Conservation (phyloP, 2,329 filamentous ascomycete species). For the Sporothrix curviconia region DNA sequence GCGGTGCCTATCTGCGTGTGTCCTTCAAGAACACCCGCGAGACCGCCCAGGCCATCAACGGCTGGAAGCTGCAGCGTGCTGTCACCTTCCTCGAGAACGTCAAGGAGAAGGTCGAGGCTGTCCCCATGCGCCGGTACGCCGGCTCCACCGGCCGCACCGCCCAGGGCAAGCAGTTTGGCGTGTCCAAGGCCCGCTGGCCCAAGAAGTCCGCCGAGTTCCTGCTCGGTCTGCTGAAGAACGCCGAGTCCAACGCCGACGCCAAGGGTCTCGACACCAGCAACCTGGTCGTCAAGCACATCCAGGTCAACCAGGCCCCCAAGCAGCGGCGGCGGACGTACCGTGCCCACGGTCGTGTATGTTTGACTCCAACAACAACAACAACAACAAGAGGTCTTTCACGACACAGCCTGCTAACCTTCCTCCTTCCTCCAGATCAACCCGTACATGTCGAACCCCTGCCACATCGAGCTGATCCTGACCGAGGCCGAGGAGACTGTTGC, state of each 20-base stretch:
- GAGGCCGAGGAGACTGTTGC: slow-evolving; percentile 93
- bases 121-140: slow-evolving; percentile 96
- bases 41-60: slow-evolving; percentile 98
- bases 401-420: no score
- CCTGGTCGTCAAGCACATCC: slow-evolving; percentile 99
- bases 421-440: slow-evolving; percentile 96
- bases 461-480: slow-evolving; percentile 99
- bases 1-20: slow-evolving; percentile 97
- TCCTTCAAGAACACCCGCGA: slow-evolving; percentile 99
- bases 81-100: slow-evolving; percentile 98
- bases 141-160: slow-evolving; percentile 92
- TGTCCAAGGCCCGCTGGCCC: slow-evolving; percentile 97
- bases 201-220: slow-evolving; percentile 99
- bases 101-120: slow-evolving; percentile 90
- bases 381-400: no score
- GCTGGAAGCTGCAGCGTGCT: slow-evolving; percentile 95
- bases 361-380: neutral
- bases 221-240: slow-evolving; percentile 93
- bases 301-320: slow-evolving; percentile 99
- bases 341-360: slow-evolving; percentile 98
- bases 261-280: slow-evolving; percentile 97
- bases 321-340: slow-evolving; percentile 99
- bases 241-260: slow-evolving; percentile 92
- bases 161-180: slow-evolving; percentile 99
- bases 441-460: slow-evolving; percentile 99